These are phyloP conservation scores for Cyclotella sp. DNA, from an alignment of 108 stramenopile genomes.

Conservation along the genomic window DNA sequence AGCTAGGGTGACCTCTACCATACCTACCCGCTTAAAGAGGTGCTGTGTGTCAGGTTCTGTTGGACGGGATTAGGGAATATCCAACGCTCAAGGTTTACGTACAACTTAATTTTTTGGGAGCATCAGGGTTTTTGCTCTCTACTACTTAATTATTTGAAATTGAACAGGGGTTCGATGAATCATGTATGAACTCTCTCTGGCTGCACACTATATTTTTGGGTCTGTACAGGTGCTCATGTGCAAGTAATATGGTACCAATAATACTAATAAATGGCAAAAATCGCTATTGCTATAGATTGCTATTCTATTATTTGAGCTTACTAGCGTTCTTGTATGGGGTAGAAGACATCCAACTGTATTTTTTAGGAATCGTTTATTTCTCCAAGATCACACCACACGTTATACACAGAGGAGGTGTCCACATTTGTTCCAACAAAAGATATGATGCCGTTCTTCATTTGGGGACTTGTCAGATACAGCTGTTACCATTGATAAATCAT, in stretches of 20 bases:
- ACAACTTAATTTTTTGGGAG: not conserved
- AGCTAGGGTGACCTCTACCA: not conserved
- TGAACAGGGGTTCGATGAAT: not conserved
- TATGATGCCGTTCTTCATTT: too few relatives aligned
- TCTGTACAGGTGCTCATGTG: not conserved
- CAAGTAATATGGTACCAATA: constrained; percentile 2
- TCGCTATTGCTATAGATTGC: not conserved
- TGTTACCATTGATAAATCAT: too few relatives aligned
- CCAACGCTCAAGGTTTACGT: not conserved
- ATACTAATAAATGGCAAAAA: not conserved
- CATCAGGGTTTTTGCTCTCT: not conserved
- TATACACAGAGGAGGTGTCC: too few relatives aligned
- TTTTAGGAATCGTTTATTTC: too few relatives aligned
- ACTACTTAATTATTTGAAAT: not conserved
- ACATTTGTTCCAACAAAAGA: too few relatives aligned
- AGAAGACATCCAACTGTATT: too few relatives aligned
- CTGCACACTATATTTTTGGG: not conserved
- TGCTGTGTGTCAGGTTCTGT: not conserved
- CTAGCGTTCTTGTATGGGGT: too few relatives aligned
- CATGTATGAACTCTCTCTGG: not conserved
- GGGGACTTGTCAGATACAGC: too few relatives aligned
- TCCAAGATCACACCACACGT: too few relatives aligned
- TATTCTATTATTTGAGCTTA: too few relatives aligned
- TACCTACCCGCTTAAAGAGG: constrained; percentile 2
- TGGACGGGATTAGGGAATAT: not conserved